Conservation (phyloP, 2,329 filamentous ascomycete genomes). For the Diplodia intermedia region DNA sequence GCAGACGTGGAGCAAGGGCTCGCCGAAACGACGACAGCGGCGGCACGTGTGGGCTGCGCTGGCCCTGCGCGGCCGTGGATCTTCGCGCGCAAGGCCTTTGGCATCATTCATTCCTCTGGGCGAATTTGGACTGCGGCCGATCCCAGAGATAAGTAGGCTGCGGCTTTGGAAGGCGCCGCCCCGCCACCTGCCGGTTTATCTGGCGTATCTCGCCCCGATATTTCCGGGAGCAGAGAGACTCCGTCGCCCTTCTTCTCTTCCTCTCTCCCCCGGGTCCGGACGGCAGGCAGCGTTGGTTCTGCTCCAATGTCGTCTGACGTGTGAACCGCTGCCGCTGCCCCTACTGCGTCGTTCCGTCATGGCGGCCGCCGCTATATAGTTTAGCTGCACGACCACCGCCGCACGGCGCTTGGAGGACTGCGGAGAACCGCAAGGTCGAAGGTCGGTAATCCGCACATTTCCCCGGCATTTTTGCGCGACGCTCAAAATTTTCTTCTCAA, state of each 20-base stretch:
- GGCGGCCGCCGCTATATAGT: constrained; percentile 13
- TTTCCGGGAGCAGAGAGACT: not conserved
- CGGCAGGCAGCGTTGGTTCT: not conserved
- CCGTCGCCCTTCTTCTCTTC: not conserved
- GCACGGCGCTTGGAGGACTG: not conserved
- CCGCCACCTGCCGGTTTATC: not conserved
- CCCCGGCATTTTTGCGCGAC: constrained; percentile 11
- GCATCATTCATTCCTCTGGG: not conserved
- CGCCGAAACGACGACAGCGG: not conserved
- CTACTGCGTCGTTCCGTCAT: constrained; percentile 20
- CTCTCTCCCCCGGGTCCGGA: not conserved
- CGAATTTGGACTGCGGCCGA: not conserved
- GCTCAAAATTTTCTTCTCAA: not conserved
- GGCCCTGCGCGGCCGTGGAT: not conserved
- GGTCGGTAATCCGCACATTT: not conserved
- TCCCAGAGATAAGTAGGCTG: not conserved
- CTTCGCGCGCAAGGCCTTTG: not conserved
- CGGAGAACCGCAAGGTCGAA: not conserved
- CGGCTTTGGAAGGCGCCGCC: not conserved
- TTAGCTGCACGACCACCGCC: constrained; percentile 4
- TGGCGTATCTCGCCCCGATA: not conserved
- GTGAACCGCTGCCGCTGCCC: not conserved
- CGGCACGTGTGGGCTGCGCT: constrained; percentile 11
- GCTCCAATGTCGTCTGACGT: constrained; percentile 12
- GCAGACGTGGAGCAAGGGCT: constrained; percentile 2